Conservation (phyloP, 176 grass and related monocot species). For the Themeda triandra region DNA sequence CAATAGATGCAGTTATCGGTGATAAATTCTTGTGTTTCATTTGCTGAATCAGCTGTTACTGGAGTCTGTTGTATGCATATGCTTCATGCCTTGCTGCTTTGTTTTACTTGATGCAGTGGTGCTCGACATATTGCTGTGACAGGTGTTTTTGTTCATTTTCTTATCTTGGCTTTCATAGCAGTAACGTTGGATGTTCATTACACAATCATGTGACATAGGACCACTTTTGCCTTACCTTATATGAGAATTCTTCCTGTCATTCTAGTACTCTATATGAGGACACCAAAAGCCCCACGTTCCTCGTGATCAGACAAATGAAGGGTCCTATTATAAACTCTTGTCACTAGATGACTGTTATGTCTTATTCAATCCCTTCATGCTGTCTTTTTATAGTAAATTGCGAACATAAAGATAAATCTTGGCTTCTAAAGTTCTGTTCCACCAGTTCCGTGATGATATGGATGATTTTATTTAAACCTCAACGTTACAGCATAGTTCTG, state of each 20-base stretch:
- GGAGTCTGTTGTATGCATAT: neutral
- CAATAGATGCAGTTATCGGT: neutral
- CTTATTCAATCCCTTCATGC: neutral
- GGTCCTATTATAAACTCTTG: neutral
- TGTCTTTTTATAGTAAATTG: neutral
- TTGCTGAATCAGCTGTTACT: neutral
- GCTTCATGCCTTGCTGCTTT: neutral
- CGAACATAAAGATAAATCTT: neutral
- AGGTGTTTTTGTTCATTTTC: constrained; percentile 21
- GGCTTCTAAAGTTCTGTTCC: neutral
- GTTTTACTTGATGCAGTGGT: neutral
- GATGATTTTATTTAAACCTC: neutral
- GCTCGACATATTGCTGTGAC: neutral
- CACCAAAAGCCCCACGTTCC: constrained; percentile 9
- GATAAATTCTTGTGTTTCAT: neutral
- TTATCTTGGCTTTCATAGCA: constrained; percentile 19
- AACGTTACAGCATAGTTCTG: neutral
- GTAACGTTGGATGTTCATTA: constrained; percentile 26
- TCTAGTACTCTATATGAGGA: neutral
- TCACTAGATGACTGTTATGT: neutral
- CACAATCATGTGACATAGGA: constrained; percentile 30
- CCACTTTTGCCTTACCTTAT: constrained; percentile 30
- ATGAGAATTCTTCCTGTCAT: constrained; percentile 12
- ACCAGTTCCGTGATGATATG: neutral
- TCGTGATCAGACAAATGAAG: constrained; percentile 13